Evolutionary conservation across 106 monocot genomes (phyloP), one percentile per base, ranked within the genome.

Genomic region (Phalaenopsis equestris): DNA sequence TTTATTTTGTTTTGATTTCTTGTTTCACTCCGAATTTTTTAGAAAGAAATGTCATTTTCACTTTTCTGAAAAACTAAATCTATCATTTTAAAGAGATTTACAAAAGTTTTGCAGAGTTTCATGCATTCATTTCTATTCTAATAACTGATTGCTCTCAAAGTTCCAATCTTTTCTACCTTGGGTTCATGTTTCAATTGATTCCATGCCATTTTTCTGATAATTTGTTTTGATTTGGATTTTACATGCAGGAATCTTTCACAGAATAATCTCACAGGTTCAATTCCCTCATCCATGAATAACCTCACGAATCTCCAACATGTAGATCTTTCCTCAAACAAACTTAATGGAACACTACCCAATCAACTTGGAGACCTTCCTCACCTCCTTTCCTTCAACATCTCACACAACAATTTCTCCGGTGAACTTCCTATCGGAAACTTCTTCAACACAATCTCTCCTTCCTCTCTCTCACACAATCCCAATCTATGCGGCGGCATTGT

Each of bases 381-480:
- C 74, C 89, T 89, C 17, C 42, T 52, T 37, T 45, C 43, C 41
- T 89, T 89, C 84, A 89, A 89, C 81, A 86, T 89, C 67, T 89
- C 89, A 55, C 80, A 86, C 77, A 89, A 89, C 65, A 68, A 77
- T 30, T 81, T 89, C 79, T 80, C 84, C 8, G 89, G 89, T 23
- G 89, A 84, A 38, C 84, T 89, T n/a, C 89, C 89, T 15, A 23
- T 84, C 4, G 89, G 89, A 2, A 84, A 82, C 52, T 89, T 84
- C 84, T 89, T 89, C 78, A 86, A 89, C 84, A 80, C 79, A 21
- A 89, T 89, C 41, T n/a, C 84, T n/a, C 79, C 80, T 7, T 86
- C 89, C 16, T 86, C 86, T 14, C 8, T 89, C 38, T 82, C 74
- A 16, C 67, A 65, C 55, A 89, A 89, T 78, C 84, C 86, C 6